Evolutionary conservation across 116 monocot species (phyloP), one percentile per base, ranked within the genome.

Genomic region (Trichopus zeylanicus): DNA sequence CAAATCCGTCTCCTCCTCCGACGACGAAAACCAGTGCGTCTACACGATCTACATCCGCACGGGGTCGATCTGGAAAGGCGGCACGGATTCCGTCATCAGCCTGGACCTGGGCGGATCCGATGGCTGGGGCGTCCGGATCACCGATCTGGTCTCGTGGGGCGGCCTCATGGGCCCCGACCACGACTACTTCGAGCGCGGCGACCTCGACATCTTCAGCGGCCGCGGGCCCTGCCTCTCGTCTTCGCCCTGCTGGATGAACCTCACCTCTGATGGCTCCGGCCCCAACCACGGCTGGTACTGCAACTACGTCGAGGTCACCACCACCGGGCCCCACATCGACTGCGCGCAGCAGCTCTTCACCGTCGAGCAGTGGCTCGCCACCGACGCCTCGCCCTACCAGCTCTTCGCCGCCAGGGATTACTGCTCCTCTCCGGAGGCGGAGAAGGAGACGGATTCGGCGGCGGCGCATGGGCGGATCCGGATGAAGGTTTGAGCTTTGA

Each of bases 301-400:
- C 59, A 91, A 82, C 74, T 86, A 82, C 71, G 91, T 91, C 13
- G 82, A 91, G 76, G 77, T 91, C 53, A 82, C 91, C 6, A 51
- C 67, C 34, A 86, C 91, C 4, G 86, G 91, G 46, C 82, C 86
- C 4, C 82, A 91, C 64, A 26, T 37, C 37, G 62, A 60, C 1
- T 91, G 86, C 69, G 16, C 26, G 20, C 91, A 91, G 79, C 63
- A 77, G 69, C 42, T 22, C 47, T 91, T 91, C 72, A 77, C 70
- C 13, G 78, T 91, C 25, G 91, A 85, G 76, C 82, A 79, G 79
- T 91, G 90, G 90, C 76, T 91, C 38, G 82, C 90, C 33, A 70
- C 47, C 15, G 85, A 91, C 32, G 59, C 60, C 9, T 7, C 70
- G n/a, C 85, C 85, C 1, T 75, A 80, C 56, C 20, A 74, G 69